A percentile compares a stretch with the other conserved stretches of the same genome.
Evolutionary conservation across 2,329 filamentous ascomycete genomes (phyloP).

Genomic region (Fusarium guadeloupense): DNA sequence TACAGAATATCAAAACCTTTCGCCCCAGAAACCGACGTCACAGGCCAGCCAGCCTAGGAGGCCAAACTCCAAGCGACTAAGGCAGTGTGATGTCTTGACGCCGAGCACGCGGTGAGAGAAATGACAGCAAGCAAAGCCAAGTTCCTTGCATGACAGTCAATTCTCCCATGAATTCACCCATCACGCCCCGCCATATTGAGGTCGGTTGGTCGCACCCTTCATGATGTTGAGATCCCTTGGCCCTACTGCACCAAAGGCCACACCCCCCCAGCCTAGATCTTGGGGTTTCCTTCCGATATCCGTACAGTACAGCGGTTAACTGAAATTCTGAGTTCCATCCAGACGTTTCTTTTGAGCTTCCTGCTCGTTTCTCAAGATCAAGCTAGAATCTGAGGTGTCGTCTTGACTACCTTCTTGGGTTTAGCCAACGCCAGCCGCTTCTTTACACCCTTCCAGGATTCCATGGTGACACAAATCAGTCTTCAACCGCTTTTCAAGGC

Average conservation of each 20-base stretch:
- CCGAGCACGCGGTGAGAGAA: constrained; percentile 1
- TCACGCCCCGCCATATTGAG: constrained; percentile 18
- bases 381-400: not conserved
- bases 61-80: constrained; percentile 8
- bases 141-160: constrained; percentile 29
- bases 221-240: constrained; percentile 16
- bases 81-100: constrained; percentile 3
- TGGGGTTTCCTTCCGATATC: not conserved
- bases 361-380: not conserved
- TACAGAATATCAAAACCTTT: constrained; percentile 18
- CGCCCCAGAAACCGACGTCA: constrained; percentile 29
- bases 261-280: constrained; percentile 1
- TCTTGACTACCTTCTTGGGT: not conserved
- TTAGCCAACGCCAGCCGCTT: not conserved
- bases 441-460: constrained; percentile 28
- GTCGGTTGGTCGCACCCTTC: constrained; percentile 25
- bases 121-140: constrained; percentile 14
- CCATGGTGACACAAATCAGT: constrained; percentile 36
- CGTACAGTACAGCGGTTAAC: not conserved
- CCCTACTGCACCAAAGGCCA: constrained; percentile 7
- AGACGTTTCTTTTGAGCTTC: no score
- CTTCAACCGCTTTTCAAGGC: constrained; percentile 40
- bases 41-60: constrained; percentile 18
- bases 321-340: not conserved
- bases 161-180: constrained; percentile 3